phyloP scores from a whole-genome alignment of 768 basidiomycete species.

The Tricholoma flavovirens region DNA sequence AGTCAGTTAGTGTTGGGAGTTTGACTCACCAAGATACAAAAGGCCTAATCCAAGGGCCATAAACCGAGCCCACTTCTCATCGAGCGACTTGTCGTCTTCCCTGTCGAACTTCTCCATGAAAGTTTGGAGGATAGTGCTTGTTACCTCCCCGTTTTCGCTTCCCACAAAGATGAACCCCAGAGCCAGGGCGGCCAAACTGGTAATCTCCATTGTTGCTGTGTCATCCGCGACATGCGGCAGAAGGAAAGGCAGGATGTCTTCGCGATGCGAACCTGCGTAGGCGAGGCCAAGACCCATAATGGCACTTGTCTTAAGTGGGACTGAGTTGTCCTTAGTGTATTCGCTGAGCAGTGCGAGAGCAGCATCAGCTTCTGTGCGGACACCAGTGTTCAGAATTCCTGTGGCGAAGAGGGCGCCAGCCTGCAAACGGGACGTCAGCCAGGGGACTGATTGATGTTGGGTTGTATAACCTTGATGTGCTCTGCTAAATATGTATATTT shows the following conservation, averaged over 20 bases:
- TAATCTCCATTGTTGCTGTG: slow-evolving; percentile 79
- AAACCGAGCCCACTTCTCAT: slow-evolving; percentile 93
- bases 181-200: slow-evolving; percentile 77
- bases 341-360: slow-evolving; percentile 88
- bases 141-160: slow-evolving; percentile 90
- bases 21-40: slow-evolving; percentile 74
- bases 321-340: slow-evolving; percentile 82
- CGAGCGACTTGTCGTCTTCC: slow-evolving; percentile 58
- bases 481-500: slow-evolving; percentile 96
- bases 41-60: slow-evolving; percentile 86
- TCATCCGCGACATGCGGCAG: slow-evolving; percentile 83
- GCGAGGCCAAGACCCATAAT: slow-evolving; percentile 93
- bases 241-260: slow-evolving; percentile 75
- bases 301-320: slow-evolving; percentile 78
- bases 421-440: slow-evolving; percentile 23
- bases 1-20: too few species aligned
- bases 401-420: slow-evolving; percentile 94
- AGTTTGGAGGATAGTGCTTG: slow-evolving; percentile 82
- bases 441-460: not conserved
- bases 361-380: slow-evolving; percentile 90
- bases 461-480: slow-evolving; percentile 70
- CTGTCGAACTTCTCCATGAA: slow-evolving; percentile 73
- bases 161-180: slow-evolving; percentile 96
- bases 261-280: slow-evolving; percentile 88
- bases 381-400: slow-evolving; percentile 83